Base-by-base conservation (phyloP, 202 grass and related monocot species). In the Saccharum hybrid region DNA sequence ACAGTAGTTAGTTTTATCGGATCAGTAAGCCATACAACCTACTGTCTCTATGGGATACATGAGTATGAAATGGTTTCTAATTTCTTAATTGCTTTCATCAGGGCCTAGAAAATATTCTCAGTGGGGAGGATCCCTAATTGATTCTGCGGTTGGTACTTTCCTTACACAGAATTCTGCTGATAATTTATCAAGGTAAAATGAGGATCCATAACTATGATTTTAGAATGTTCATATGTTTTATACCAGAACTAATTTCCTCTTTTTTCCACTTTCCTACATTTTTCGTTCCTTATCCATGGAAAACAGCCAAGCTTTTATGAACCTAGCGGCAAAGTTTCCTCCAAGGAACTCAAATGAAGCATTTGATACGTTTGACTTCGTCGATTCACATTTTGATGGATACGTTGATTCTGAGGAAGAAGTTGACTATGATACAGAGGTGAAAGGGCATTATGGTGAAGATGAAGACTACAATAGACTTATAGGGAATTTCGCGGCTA, bases 271-370 rank as follows among this genome's bases (percentile, higher is more conserved):
- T 77, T 12, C 2, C 6, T 73, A 56, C 26, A 77, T 36, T 68
- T 49, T 81, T 66, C 16, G 75, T 63, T 68, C 34, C 66, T 41
- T 48, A 38, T 90, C 82, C 76, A 12, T 67, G 75, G 66, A 82
- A 82, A 52, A 49, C 83, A 93, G 91, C 63, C 77, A 82, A 82
- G 91, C 91, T 80, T 94, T 88, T 79, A 90, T 94, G 91, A 76
- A 46, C 13, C 65, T 94, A 75, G 88, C 66, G 7, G 86, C 91
- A 79, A 90, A 72, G 66, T 94, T 90, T 82, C 88, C 91, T 86
- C 34, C 46, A 72, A 77, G 31, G 37, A 68, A 78, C 77, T 48
- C 13, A 16, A 61, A 74, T 60, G 39, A 79, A 74, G 30, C 48
- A 68, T 66, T 7, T 68, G 63, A 38, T 68, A 34, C 10, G 38